Evolutionary conservation across 2,329 filamentous ascomycete genomes (phyloP), one percentile per base, ranked within the genome.

Genomic region (Epichloe coenophiala): DNA sequence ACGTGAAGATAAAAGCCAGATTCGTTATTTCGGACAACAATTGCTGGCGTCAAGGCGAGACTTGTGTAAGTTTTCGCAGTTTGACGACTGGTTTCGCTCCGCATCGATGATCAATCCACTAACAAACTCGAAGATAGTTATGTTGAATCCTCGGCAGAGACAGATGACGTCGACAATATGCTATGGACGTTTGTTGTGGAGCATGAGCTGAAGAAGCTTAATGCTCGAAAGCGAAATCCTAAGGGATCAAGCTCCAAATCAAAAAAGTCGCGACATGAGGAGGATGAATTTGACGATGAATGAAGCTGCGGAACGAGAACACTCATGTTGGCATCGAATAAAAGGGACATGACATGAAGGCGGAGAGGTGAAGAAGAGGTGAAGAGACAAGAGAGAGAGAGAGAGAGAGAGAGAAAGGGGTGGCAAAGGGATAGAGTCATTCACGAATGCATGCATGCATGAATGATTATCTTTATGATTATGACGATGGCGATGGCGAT

Each of bases 151-250:
- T 67, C 66, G 5, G 54, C 37, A 12, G 41, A 51, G 5, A 33
- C 19, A 23, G 38, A 43, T 27, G 46, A 44, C 2, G 42, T 53
- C 8, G 49, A 53, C 49, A 55, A 59, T 45, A 60, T 67, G 48
- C 56, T 69, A 15, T 60, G 60, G 50, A 57, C 58, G 35, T 58
- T 69, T 40, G 65, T 69, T 35, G 61, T 69, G 19, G 62, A 65
- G 48, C 67, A 69, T 49, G 67, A 69, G 56, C 48, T 68, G 21
- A 68, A 68, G 59, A 69, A 68, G 56, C 60, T 69, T 51, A 65
- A 63, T 45, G 63, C 66, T 42, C 58, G 64, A 33, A 60, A 61
- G 55, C 59, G 65, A 42, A 53, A 57, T 23, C 49, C 60, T 35
- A 61, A 66, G 23, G 42, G 46, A 52, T 47, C 55, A 38, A 53